Conservation (phyloP, 345 rosid species). For the Combretum micranthum region DNA sequence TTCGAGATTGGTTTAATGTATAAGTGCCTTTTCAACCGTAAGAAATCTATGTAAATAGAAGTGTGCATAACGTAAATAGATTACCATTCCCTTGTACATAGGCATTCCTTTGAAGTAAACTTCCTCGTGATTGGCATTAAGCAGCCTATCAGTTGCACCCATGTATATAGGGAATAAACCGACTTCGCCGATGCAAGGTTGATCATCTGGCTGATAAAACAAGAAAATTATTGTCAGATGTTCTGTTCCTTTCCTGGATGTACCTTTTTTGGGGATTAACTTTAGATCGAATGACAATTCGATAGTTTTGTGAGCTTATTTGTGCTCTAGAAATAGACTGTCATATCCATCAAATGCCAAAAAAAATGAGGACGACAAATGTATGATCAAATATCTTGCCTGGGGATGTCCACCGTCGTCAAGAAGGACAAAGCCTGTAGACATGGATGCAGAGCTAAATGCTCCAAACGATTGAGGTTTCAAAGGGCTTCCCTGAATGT, state of each 20-base stretch:
- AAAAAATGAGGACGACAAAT: no score
- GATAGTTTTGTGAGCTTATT: no score
- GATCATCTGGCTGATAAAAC: slow-evolving; percentile 54
- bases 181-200: slow-evolving; percentile 79
- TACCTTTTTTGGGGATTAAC: no score
- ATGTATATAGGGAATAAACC: slow-evolving; percentile 66
- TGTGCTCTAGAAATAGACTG: no score
- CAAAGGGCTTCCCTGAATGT: slow-evolving; percentile 55
- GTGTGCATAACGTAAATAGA: not conserved
- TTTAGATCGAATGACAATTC: no score
- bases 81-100: slow-evolving; percentile 56
- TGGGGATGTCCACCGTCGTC: slow-evolving; percentile 57
- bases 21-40: no score
- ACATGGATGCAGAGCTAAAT: slow-evolving; percentile 67
- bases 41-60: no score
- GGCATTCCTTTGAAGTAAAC: slow-evolving; percentile 92
- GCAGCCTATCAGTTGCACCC: slow-evolving; percentile 73
- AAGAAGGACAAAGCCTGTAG: slow-evolving; percentile 70
- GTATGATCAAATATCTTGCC: slow-evolving; percentile 22
- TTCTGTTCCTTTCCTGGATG: no score
- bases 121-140: slow-evolving; percentile 68
- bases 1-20: no score
- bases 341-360: no score
- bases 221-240: not conserved
- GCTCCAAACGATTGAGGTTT: slow-evolving; percentile 94